Conservation (phyloP, 2,329 filamentous ascomycete genomes). For the Conoideocrella luteorostrata region DNA sequence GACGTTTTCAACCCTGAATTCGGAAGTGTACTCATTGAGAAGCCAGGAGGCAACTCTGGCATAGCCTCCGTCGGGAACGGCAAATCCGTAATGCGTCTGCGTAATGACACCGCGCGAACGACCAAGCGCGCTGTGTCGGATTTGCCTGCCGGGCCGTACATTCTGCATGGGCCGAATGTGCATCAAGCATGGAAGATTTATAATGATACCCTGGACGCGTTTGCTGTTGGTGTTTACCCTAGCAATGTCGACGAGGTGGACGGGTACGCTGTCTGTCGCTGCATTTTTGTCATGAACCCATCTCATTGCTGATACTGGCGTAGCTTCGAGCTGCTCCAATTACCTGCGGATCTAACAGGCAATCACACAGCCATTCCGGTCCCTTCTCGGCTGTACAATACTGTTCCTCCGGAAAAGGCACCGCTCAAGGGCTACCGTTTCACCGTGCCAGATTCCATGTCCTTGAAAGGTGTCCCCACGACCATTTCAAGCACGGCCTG, state of each 20-base stretch:
- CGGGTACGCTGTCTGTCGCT: not conserved
- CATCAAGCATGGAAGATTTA: constrained; percentile 37
- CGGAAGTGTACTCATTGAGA: constrained; percentile 32
- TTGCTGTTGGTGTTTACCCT: constrained; percentile 30
- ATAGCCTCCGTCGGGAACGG: not conserved
- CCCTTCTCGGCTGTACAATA: constrained; percentile 30
- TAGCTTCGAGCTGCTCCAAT: constrained; percentile 6
- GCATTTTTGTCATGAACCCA: not conserved
- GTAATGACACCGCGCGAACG: constrained; percentile 16
- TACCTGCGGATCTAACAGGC: not conserved
- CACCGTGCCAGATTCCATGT: constrained; percentile 26
- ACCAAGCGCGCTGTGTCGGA: constrained; percentile 12
- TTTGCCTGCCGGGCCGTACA: constrained; percentile 34
- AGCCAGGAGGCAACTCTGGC: constrained; percentile 20
- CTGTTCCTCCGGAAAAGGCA: constrained; percentile 19
- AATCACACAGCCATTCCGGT: constrained; percentile 26
- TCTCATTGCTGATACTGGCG: constrained; percentile 11
- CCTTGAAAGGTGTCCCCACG: constrained; percentile 44
- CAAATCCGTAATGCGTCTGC: constrained; percentile 5
- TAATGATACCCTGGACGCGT: constrained; percentile 29
- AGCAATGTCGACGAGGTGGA: constrained; percentile 16
- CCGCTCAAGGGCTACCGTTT: constrained; percentile 32
- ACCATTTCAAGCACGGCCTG: constrained; percentile 53
- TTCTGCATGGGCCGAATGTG: constrained; percentile 33
- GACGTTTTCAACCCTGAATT: constrained; percentile 35